Conservation (phyloP, 2,329 filamentous ascomycete species). For the Zarea fungicola region DNA sequence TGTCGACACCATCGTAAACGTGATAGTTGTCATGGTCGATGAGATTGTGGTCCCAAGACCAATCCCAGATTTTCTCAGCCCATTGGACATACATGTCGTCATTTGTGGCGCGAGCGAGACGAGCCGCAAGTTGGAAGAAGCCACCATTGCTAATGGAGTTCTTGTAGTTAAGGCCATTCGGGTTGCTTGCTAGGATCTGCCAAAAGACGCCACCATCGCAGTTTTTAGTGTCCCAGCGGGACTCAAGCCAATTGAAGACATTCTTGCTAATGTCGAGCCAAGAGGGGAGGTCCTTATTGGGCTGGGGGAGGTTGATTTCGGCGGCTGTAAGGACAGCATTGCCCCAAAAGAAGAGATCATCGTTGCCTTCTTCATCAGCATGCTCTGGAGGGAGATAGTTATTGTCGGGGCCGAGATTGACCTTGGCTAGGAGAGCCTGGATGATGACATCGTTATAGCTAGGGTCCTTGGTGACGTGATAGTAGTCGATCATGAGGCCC, state of each 20-base stretch:
- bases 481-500: conserved; percentile 66
- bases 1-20: conserved; percentile 59
- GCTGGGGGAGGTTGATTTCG: conserved; percentile 55
- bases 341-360: conserved; percentile 65
- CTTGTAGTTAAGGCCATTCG: conserved; percentile 68
- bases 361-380: conserved; percentile 57
- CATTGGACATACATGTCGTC: conserved; percentile 62
- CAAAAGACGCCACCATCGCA: conserved; percentile 67
- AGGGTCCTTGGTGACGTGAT: conserved; percentile 58
- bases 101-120: conserved; percentile 64
- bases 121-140: conserved; percentile 77
- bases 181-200: conserved; percentile 70
- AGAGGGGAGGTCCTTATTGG: conserved; percentile 43
- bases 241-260: conserved; percentile 61
- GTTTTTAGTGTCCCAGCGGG: conserved; percentile 60
- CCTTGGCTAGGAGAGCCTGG: conserved; percentile 51
- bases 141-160: conserved; percentile 71
- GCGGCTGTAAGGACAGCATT: conserved; percentile 60
- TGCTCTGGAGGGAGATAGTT: conserved; percentile 57
- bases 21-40: conserved; percentile 46
- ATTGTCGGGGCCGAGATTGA: conserved; percentile 49
- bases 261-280: conserved; percentile 61
- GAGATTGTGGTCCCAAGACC: conserved; percentile 52
- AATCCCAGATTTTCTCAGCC: conserved; percentile 63
- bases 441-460: conserved; percentile 56